These are phyloP conservation scores for Volvox africanus DNA, from an alignment of 139 green algal genomes.

Conservation along the genomic window DNA sequence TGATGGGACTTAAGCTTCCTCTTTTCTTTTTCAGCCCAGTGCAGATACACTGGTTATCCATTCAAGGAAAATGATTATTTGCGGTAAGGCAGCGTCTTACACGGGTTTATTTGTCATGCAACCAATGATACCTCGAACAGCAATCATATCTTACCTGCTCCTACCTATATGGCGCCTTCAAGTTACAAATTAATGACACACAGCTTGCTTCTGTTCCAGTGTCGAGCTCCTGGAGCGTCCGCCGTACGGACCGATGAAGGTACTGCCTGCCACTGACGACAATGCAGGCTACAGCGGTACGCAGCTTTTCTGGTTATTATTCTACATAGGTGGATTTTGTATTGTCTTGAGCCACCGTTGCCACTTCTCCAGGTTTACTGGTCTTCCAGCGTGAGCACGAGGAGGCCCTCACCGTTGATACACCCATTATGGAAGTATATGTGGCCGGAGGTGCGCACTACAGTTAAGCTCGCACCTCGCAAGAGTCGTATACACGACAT, in stretches of 20 bases:
- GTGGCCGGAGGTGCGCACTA: constrained; percentile 47
- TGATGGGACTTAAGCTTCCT: too few species aligned
- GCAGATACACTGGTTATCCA: background rate
- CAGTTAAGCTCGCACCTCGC: background rate
- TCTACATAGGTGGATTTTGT: background rate
- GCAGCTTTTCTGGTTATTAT: background rate
- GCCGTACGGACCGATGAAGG: constrained; percentile 43
- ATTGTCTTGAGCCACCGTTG: background rate
- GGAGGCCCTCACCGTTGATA: background rate
- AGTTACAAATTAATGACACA: too few species aligned
- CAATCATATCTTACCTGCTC: too few species aligned
- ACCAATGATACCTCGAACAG: too few species aligned
- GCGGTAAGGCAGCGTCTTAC: background rate
- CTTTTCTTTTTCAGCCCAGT: background rate
- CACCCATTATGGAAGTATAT: constrained; percentile 53
- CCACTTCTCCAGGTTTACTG: constrained; percentile 46
- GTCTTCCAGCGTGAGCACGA: constrained; percentile 44
- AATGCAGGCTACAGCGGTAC: background rate
- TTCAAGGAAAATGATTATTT: background rate
- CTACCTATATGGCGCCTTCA: too few species aligned
- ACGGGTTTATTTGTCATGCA: too few species aligned
- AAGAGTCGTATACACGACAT: too few species aligned
- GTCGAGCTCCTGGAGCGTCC: background rate
- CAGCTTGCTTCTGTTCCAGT: background rate
- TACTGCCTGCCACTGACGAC: constrained; percentile 11